A percentile compares a stretch with the other conserved stretches of the same genome.
phyloP scores from a whole-genome alignment of 2,329 filamentous ascomycete species.

The Seiridium cupressi region DNA sequence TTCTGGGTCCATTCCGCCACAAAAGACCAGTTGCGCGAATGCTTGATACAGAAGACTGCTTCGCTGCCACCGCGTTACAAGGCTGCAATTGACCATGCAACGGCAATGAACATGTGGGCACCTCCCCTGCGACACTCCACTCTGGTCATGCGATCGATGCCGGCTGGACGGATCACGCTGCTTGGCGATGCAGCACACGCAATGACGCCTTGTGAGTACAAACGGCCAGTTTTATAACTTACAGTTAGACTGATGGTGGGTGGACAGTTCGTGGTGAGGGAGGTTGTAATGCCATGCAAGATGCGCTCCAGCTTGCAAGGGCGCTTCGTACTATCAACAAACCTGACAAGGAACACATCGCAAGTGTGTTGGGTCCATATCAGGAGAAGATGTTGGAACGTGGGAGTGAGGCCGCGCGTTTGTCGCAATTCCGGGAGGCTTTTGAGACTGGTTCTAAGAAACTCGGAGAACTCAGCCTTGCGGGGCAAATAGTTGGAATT shows the following conservation, averaged over 20 bases:
- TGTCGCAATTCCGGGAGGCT: conserved; percentile 11
- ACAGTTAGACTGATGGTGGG: not conserved
- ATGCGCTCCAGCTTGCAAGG: conserved; percentile 45
- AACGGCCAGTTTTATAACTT: not conserved
- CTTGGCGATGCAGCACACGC: conserved; percentile 46
- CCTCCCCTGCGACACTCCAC: conserved; percentile 7
- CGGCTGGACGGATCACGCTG: conserved; percentile 32
- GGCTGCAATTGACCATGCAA: conserved; percentile 15
- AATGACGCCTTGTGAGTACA: conserved; percentile 40
- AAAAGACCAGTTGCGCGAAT: conserved; percentile 51
- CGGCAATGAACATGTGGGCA: conserved; percentile 5
- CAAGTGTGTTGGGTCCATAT: conserved; percentile 18
- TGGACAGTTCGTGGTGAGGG: conserved; percentile 20
- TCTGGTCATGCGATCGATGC: conserved; percentile 15
- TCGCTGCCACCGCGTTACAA: conserved; percentile 16
- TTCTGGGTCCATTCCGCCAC: conserved; percentile 68
- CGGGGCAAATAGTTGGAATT: no score
- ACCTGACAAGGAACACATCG: conserved; percentile 9
- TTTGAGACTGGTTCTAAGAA: not conserved
- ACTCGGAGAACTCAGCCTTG: no score
- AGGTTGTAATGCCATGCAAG: conserved; percentile 30
- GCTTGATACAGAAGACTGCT: conserved; percentile 11
- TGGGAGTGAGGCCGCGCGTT: conserved; percentile 19
- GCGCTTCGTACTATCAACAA: conserved; percentile 18
- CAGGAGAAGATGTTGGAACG: conserved; percentile 24